These are phyloP conservation scores for Euphorbia tirucalli DNA, from an alignment of 345 rosid species.

Conservation along the genomic window DNA sequence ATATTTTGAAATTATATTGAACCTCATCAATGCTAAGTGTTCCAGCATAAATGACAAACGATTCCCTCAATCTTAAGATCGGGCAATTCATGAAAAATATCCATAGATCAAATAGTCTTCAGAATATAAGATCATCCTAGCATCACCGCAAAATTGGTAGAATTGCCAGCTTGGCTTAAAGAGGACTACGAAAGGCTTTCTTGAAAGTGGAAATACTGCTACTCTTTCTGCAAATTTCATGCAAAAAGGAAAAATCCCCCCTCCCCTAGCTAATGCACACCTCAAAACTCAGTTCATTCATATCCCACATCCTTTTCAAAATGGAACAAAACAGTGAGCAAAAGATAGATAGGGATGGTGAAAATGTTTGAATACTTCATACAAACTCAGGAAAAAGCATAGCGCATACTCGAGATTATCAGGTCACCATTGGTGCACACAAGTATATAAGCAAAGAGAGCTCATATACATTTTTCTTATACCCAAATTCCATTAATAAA, in stretches of 20 bases:
- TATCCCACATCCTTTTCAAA: background rate
- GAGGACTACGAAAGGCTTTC: background rate
- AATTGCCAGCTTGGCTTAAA: background rate
- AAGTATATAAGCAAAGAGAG: background rate
- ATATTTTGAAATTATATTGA: background rate
- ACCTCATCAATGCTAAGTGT: background rate
- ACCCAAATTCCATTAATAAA: background rate
- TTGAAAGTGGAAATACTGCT: background rate
- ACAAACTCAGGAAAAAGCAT: background rate
- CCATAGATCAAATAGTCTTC: background rate
- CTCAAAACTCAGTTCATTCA: background rate
- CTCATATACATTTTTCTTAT: too few relatives aligned
- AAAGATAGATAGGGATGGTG: background rate
- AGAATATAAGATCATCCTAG: background rate
- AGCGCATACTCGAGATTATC: background rate
- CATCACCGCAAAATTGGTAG: background rate
- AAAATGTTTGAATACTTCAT: background rate
- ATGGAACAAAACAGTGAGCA: background rate
- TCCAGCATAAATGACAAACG: background rate
- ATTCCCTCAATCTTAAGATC: background rate
- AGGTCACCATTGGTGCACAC: background rate
- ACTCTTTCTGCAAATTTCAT: background rate
- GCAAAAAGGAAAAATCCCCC: too few relatives aligned
- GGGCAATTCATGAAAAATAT: background rate
- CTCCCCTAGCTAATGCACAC: background rate